Conservation (phyloP, 192 early-diverging fungal genomes). For the Entomortierella lignicola region DNA sequence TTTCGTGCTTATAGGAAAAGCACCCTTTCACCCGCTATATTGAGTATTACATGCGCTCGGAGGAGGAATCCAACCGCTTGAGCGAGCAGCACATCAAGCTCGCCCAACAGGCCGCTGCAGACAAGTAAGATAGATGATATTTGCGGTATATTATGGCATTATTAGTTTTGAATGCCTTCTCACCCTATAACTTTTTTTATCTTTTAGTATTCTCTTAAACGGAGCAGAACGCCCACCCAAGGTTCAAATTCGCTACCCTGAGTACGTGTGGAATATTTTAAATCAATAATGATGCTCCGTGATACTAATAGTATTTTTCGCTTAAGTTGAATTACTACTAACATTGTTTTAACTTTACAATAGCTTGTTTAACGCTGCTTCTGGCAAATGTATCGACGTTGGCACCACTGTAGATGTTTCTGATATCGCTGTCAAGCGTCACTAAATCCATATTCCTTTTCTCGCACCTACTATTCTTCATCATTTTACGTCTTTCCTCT, state of each 20-base stretch:
- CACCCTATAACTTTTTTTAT: too few relatives aligned
- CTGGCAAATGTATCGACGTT: constrained; percentile 22
- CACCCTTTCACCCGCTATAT: constrained; percentile 54
- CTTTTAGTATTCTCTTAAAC: constrained; percentile 13
- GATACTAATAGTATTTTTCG: too few relatives aligned
- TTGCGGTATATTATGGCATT: neutral
- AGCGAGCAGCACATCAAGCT: constrained; percentile 45
- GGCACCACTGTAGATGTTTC: constrained; percentile 10
- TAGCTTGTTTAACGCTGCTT: constrained; percentile 37
- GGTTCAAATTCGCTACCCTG: constrained; percentile 45
- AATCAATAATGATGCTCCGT: too few relatives aligned
- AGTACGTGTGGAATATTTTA: constrained; percentile 47
- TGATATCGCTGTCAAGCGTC: constrained; percentile 27
- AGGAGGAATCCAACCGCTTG: constrained; percentile 48
- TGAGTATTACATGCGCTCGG: constrained; percentile 56
- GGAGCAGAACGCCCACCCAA: constrained; percentile 37
- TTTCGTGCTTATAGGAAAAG: constrained; percentile 30
- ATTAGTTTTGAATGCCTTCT: constrained; percentile 6
- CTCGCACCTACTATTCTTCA: neutral
- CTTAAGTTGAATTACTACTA: too few relatives aligned
- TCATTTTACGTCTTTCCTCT: neutral
- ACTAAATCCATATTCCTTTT: constrained; percentile 9
- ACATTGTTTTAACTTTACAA: neutral
- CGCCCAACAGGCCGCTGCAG: constrained; percentile 30
- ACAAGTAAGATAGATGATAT: constrained; percentile 14